Conservation (phyloP, 169 alveolate species). For the Babesia sp. region DNA sequence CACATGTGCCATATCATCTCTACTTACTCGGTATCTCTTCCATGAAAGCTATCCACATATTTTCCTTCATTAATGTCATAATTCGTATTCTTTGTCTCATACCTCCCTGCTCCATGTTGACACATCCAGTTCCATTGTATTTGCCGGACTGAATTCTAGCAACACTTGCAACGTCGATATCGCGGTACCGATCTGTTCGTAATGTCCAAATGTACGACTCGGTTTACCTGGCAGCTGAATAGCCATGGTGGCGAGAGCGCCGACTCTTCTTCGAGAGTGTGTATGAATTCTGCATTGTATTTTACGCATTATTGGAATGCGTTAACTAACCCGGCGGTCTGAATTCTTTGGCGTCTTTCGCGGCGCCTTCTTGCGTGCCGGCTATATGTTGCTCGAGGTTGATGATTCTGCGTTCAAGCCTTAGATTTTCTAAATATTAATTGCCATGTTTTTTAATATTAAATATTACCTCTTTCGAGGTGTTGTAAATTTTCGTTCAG, state of each 20-base stretch:
- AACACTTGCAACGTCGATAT: slow-evolving; percentile 86
- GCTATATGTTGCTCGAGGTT: slow-evolving; percentile 64
- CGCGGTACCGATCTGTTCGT: slow-evolving; percentile 82
- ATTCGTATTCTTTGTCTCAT: neutral
- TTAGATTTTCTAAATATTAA: slow-evolving; percentile 56
- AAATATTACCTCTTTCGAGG: slow-evolving; percentile 81
- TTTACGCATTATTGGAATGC: neutral
- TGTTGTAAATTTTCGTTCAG: slow-evolving; percentile 84
- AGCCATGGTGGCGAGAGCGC: slow-evolving; percentile 88
- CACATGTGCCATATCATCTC: slow-evolving; percentile 26
- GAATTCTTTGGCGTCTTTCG: slow-evolving; percentile 20
- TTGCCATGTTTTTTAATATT: slow-evolving; percentile 11
- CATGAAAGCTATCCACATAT: slow-evolving; percentile 83
- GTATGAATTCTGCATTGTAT: slow-evolving; percentile 13
- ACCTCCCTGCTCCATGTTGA: slow-evolving; percentile 87
- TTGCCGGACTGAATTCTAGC: slow-evolving; percentile 81
- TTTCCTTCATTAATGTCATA: slow-evolving; percentile 68
- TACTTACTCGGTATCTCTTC: slow-evolving; percentile 77
- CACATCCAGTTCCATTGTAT: slow-evolving; percentile 84
- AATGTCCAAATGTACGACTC: neutral
- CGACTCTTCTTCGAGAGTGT: slow-evolving; percentile 71
- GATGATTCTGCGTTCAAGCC: slow-evolving; percentile 68
- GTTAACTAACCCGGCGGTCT: slow-evolving; percentile 31
- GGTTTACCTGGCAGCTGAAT: slow-evolving; percentile 82
- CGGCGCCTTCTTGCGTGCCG: neutral